Conservation (phyloP, 352 stramenopile species). For the Halophytophthora batemanensis region DNA sequence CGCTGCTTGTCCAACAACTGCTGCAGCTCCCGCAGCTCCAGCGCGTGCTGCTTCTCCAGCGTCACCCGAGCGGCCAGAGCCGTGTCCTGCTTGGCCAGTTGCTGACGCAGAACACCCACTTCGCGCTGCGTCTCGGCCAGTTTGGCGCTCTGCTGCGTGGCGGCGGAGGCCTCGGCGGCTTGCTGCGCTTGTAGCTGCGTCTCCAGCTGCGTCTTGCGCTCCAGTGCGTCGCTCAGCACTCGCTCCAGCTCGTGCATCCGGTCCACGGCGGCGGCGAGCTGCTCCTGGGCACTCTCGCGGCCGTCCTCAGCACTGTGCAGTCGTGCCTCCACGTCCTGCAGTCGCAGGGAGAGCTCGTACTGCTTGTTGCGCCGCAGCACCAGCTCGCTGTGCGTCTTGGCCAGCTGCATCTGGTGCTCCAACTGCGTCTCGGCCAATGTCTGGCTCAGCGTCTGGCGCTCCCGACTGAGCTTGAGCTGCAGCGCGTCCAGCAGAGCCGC, state of each 20-base stretch:
- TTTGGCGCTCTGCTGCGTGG: conserved; percentile 11
- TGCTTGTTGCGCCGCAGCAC: conserved; percentile 73
- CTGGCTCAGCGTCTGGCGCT: conserved; percentile 42
- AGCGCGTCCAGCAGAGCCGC: conserved; percentile 26
- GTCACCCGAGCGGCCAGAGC: conserved; percentile 24
- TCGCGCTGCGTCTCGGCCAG: conserved; percentile 25
- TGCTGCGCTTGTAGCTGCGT: conserved; percentile 23
- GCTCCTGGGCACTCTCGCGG: conserved; percentile 40
- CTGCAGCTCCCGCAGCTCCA: conserved; percentile 35
- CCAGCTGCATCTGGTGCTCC: conserved; percentile 56
- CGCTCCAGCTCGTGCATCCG: conserved; percentile 66
- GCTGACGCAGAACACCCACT: conserved; percentile 26
- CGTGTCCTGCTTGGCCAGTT: conserved; percentile 51
- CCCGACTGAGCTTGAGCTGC: conserved; percentile 53
- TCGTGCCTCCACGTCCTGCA: conserved; percentile 56
- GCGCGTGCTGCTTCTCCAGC: conserved; percentile 40
- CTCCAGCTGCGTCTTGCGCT: conserved; percentile 53
- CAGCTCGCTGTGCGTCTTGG: conserved; percentile 66
- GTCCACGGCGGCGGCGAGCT: conserved; percentile 37
- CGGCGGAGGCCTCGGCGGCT: not conserved
- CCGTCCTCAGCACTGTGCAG: conserved; percentile 38
- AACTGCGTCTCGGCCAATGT: conserved; percentile 41
- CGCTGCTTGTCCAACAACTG: conserved; percentile 32
- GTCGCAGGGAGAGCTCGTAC: conserved; percentile 71
- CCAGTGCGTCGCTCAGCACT: conserved; percentile 48